Evolutionary conservation across 164 flowering plant genomes (phyloP).

Genomic region (Kalanchoe fedtschenkoi): DNA sequence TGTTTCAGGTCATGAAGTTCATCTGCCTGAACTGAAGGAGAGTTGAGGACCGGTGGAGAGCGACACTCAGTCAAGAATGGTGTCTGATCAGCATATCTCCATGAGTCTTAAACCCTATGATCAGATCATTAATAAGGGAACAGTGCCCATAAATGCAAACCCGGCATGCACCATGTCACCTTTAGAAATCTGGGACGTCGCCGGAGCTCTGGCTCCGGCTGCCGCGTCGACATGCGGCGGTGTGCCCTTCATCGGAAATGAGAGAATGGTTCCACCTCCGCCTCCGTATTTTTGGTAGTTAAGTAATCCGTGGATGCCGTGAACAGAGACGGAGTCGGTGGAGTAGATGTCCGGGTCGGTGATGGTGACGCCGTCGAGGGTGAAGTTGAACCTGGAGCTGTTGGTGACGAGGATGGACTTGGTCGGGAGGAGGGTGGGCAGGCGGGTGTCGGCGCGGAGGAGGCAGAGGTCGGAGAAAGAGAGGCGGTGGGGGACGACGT

Average conservation of each 20-base stretch:
- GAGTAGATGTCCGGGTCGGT: slow-evolving; percentile 33
- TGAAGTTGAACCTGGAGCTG: slow-evolving; percentile 28
- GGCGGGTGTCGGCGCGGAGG: slow-evolving; percentile 18
- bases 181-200: too few species aligned
- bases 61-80: too few species aligned
- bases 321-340: slow-evolving; percentile 21
- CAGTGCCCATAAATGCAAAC: too few species aligned
- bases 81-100: too few species aligned
- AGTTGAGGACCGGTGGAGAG: too few species aligned
- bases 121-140: too few species aligned
- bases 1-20: too few species aligned
- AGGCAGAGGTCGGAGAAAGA: slow-evolving; percentile 31
- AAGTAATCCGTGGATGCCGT: slow-evolving; percentile 31
- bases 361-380: slow-evolving; percentile 23
- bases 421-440: slow-evolving; percentile 28
- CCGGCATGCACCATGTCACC: too few species aligned
- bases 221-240: not conserved
- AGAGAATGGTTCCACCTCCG: not conserved
- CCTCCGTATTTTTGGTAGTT: slow-evolving; percentile 24
- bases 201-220: too few species aligned
- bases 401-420: slow-evolving; percentile 31
- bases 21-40: too few species aligned
- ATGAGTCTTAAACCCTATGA: too few species aligned
- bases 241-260: not conserved
- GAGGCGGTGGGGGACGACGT: slow-evolving; percentile 41